phyloP scores from a whole-genome alignment of 116 monocot genomes.

The Zostera marina region DNA sequence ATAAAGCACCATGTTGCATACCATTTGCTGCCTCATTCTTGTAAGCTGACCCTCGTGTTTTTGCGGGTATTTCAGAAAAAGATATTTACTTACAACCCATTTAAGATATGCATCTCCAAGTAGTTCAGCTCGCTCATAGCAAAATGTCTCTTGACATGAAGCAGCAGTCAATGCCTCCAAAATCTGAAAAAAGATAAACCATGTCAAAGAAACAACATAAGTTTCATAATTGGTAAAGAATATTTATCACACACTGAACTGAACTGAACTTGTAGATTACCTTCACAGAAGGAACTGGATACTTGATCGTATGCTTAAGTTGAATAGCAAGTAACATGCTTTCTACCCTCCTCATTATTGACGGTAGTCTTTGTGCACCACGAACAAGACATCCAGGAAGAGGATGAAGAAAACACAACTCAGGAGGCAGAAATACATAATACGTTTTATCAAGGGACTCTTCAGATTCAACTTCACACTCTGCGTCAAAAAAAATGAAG shows the following conservation, averaged over 20 bases:
- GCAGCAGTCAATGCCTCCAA: conserved; percentile 98
- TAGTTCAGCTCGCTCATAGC: conserved; percentile 93
- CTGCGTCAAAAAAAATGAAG: conserved; percentile 13
- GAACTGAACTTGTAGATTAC: conserved; percentile 13
- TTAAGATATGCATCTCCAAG: conserved; percentile 97
- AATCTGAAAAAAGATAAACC: conserved; percentile 32
- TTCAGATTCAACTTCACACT: conserved; percentile 39
- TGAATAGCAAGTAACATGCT: conserved; percentile 91
- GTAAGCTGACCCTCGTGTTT: conserved; percentile 98
- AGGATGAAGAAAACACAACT: conserved; percentile 86
- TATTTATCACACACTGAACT: neutral
- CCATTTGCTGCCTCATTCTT: conserved; percentile 96
- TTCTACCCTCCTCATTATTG: conserved; percentile 90
- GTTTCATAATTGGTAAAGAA: conserved; percentile 1
- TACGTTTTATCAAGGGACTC: conserved; percentile 86
- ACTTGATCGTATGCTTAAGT: conserved; percentile 59
- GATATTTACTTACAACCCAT: conserved; percentile 93
- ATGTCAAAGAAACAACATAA: neutral
- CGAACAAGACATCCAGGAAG: conserved; percentile 89
- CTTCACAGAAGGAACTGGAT: conserved; percentile 66
- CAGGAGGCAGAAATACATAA: conserved; percentile 89
- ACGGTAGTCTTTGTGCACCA: conserved; percentile 89
- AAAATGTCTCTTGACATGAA: conserved; percentile 91
- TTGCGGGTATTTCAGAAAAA: conserved; percentile 89
- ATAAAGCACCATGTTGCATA: conserved; percentile 90